Base-by-base conservation (phyloP, 2,329 filamentous ascomycete genomes). In the Claviceps monticola region DNA sequence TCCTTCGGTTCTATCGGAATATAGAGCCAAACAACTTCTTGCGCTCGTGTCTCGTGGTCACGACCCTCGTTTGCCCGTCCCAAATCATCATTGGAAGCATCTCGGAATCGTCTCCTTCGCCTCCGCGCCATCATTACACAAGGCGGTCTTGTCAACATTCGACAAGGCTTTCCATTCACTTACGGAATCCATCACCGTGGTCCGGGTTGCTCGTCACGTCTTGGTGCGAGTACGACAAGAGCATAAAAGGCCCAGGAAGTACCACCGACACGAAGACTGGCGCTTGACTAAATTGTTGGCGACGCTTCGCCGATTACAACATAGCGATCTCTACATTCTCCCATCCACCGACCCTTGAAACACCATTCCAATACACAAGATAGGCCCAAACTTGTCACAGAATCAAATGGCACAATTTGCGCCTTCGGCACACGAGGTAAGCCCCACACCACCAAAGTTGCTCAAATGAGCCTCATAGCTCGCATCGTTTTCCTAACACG, bases 361-460 rank as follows among this genome's bases (percentile, higher is more conserved):
- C 26, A 49, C 4, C 17, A 21, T 43, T 7, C 8, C 3, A 16
- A 14, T 44, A 4, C 19, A 23, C 5, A 44, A 43, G 2, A 34
- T 34, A 34, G n/a, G n/a, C 16, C n/a, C 39, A 14, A 19, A 19
- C 16, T 42, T 5, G 8, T 19, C 39, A 44, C n/a, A 29, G 16
- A 29, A 38, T 23, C 43, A 46, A 46, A 53, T 53, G 51, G 51
- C 51, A 21, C 37, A 43, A 7, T 49, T 53, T 47, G 17, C 34
- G 8, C 51, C 36, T 14, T 53, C 44, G 17, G 37, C 48, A 46
- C 47, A 54, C 21, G 50, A 50, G 36, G 53, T 54, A 29, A 52
- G 47, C 38, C 11, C 16, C 17, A 21, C 19, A 26, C 13, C 37
- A 36, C 11, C 37, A 34, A 19, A 29, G 26, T 34, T 21, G 5